Evolutionary conservation across 2,329 filamentous ascomycete species (phyloP).

Genomic region (Colletotrichum cereale): DNA sequence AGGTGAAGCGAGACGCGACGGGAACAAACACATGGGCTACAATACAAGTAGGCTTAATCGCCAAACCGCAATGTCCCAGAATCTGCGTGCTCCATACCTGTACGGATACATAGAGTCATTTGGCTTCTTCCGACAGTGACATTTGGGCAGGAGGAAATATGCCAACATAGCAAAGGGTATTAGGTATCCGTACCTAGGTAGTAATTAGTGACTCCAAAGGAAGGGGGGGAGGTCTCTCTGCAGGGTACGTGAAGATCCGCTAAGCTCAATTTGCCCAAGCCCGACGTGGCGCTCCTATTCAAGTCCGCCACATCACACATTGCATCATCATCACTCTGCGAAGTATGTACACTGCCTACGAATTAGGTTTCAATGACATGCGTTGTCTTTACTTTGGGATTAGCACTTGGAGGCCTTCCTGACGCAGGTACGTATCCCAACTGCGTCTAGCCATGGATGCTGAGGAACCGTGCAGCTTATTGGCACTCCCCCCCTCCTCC

Average conservation of each 20-base stretch:
- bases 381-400: background rate
- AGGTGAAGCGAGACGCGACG: background rate
- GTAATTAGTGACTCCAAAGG: too few relatives aligned
- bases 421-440: background rate
- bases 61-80: background rate
- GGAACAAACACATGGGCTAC: too few relatives aligned
- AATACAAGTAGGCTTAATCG: background rate
- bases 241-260: background rate
- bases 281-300: constrained; percentile 10
- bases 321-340: constrained; percentile 12
- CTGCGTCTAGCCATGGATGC: background rate
- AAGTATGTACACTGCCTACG: background rate
- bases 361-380: background rate
- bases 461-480: constrained; percentile 7
- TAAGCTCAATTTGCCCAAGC: constrained; percentile 25
- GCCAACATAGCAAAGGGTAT: background rate
- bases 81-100: background rate
- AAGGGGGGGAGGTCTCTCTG: too few relatives aligned
- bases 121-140: background rate
- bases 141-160: too few relatives aligned
- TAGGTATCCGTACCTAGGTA: too few relatives aligned
- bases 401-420: background rate
- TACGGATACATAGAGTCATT: background rate
- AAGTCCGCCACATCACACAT: constrained; percentile 11
- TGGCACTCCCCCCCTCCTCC: constrained; percentile 27